Evolutionary conservation across 177 flowering plant species (phyloP).

Genomic region (Vitis hybrid): DNA sequence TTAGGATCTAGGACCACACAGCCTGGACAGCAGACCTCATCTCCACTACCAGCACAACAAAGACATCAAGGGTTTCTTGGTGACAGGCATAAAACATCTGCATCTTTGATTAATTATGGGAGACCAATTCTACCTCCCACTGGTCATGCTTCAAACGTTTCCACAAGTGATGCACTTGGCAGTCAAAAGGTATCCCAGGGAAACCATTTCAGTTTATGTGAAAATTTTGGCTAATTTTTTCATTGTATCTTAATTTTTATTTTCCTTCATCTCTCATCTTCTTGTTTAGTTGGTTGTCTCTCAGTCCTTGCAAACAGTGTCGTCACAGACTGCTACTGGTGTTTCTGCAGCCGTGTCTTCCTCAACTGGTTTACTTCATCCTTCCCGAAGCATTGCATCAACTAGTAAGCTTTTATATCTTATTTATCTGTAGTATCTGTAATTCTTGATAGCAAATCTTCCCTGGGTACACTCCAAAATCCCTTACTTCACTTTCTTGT

Average conservation of each 20-base stretch:
- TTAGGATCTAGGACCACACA: conserved; percentile 41
- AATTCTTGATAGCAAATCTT: neutral
- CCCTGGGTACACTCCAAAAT: neutral
- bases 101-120: conserved; percentile 30
- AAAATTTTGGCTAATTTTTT: neutral
- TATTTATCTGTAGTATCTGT: neutral
- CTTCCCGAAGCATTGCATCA: conserved; percentile 42
- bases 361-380: conserved; percentile 44
- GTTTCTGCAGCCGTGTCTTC: conserved; percentile 29
- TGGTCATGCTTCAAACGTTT: conserved; percentile 38
- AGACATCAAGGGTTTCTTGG: conserved; percentile 56
- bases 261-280: conserved; percentile 4
- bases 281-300: conserved; percentile 4
- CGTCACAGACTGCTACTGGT: conserved; percentile 33
- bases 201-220: neutral
- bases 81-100: conserved; percentile 54
- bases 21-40: conserved; percentile 41
- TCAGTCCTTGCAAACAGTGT: conserved; percentile 26
- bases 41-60: conserved; percentile 59
- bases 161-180: conserved; percentile 39
- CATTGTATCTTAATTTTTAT: neutral
- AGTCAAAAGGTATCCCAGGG: conserved; percentile 52
- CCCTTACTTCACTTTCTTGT: neutral
- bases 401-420: conserved; percentile 28
- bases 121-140: conserved; percentile 51